Evolutionary conservation across 2,329 filamentous ascomycete species (phyloP), one percentile per base, ranked within the genome.

Genomic region (Botryotinia narcissicola): DNA sequence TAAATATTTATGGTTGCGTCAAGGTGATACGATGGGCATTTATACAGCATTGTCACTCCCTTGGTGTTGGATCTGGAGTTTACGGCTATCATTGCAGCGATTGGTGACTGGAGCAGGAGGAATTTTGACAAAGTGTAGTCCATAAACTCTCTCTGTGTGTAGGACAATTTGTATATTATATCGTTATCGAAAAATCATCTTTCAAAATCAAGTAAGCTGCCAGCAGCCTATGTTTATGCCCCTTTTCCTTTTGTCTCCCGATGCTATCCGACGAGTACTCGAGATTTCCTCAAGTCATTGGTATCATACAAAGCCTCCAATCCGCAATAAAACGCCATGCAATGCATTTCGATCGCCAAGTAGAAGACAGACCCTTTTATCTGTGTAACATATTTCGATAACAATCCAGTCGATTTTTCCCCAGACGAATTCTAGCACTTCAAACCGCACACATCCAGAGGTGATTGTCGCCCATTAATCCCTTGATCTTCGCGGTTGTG

Each of bases 401-500:
- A 57, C 48, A 57, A n/a, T 37, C 25, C 16, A 54, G 20, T 42
- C 25, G 25, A 40, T 18, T 25, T 42, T 32, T 10, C 32, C n/a
- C 40, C 14, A 22, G n/a, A 9, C 5, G 9, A 40, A 40, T 10
- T 54, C 22, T 37, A 54, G 35, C 46, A 40, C 18, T 69, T 69
- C n/a, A 69, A 37, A 69, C 37, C 22, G 66, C 48, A 37, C 66
- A 69, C 66, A 69, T 69, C 66, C 66, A 69, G 22, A 57, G 66
- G 25, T 69, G 66, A 22, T 59, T 59, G 3, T 69, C 66, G n/a
- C 54, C 40, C 54, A 70, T 70, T 14, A 32, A 3, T 4, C 5
- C n/a, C 14, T 46, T 46, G 40, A 70, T 44, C 37, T 29, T 44
- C 22, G 6, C 48, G 2, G 42, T 42, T 32, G 66, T 57, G 20